Percentiles rank a stretch among this genome's conserved stretches.
Evolutionary conservation across 1,284 basidiomycete species (phyloP).

Genomic region (Calocybe gambosa): DNA sequence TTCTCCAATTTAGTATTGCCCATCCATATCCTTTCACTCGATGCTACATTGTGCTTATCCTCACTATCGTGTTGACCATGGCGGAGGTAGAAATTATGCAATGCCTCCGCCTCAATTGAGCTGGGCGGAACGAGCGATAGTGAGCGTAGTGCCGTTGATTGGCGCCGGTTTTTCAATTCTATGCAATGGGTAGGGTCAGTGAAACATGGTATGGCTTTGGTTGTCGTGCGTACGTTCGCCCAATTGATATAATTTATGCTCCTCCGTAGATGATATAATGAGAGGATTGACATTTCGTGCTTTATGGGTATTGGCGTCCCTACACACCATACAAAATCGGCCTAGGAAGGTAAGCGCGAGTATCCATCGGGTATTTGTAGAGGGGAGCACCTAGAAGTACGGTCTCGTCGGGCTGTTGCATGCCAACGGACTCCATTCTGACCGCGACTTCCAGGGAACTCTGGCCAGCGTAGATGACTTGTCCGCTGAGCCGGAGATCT

Average conservation of each 20-base stretch:
- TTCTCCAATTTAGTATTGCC: slow-evolving; percentile 60
- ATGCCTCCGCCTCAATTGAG: slow-evolving; percentile 55
- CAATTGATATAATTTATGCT: slow-evolving; percentile 55
- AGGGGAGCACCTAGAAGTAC: slow-evolving; percentile 55
- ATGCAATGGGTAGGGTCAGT: neutral
- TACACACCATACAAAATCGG: slow-evolving; percentile 74
- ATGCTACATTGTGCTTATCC: slow-evolving; percentile 16
- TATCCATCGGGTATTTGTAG: neutral
- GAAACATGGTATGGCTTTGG: neutral
- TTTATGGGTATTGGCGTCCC: slow-evolving; percentile 62
- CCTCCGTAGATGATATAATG: slow-evolving; percentile 54
- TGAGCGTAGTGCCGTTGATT: slow-evolving; percentile 46
- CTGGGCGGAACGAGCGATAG: slow-evolving; percentile 69
- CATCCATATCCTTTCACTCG: slow-evolving; percentile 49
- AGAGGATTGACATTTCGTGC: slow-evolving; percentile 65
- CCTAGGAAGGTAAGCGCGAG: slow-evolving; percentile 21
- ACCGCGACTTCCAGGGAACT: slow-evolving; percentile 81
- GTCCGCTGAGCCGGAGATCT: slow-evolving; percentile 70
- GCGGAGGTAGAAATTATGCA: slow-evolving; percentile 65
- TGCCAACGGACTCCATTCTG: slow-evolving; percentile 66
- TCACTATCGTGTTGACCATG: slow-evolving; percentile 38
- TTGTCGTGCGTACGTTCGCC: slow-evolving; percentile 62
- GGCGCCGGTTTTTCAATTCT: slow-evolving; percentile 50
- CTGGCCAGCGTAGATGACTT: slow-evolving; percentile 72
- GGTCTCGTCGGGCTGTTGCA: slow-evolving; percentile 45